These are phyloP conservation scores for Symbiodinium natans DNA, from an alignment of 73 alveolate species.

Conservation along the genomic window DNA sequence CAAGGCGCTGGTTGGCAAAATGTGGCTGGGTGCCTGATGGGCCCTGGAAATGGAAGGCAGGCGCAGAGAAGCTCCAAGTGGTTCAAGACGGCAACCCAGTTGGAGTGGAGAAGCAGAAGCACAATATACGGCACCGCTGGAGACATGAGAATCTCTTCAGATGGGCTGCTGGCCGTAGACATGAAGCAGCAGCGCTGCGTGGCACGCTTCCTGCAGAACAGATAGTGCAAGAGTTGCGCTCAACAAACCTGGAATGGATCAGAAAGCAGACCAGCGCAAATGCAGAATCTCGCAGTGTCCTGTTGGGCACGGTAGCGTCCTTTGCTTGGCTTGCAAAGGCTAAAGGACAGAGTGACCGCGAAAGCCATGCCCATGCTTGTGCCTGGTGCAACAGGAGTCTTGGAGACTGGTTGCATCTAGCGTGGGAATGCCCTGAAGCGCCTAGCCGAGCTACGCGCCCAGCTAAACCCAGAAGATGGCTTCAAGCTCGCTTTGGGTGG, in stretches of 20 bases:
- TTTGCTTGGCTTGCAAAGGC: background rate
- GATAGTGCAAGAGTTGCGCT: too few relatives aligned
- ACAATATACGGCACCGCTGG: too few relatives aligned
- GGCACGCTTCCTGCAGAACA: too few relatives aligned
- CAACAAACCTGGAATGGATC: too few relatives aligned
- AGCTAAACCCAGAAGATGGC: background rate
- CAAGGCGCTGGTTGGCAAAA: background rate
- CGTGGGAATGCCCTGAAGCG: background rate
- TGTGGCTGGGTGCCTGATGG: conserved; percentile 18
- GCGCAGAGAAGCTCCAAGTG: background rate
- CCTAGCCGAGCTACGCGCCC: background rate
- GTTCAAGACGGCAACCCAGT: too few relatives aligned
- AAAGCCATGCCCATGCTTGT: background rate
- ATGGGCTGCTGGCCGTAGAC: too few relatives aligned
- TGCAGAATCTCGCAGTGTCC: too few relatives aligned
- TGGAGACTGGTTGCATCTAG: background rate
- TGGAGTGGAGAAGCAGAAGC: too few relatives aligned
- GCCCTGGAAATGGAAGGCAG: conserved; percentile 1
- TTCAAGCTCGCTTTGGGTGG: background rate
- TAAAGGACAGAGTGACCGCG: too few relatives aligned
- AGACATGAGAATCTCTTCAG: too few relatives aligned
- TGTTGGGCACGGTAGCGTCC: background rate
- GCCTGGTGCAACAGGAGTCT: background rate
- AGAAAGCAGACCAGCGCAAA: too few relatives aligned
- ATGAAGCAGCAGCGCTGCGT: too few relatives aligned